A percentile compares a stretch with the other conserved stretches of the same genome.
These are phyloP conservation scores for Colletotrichum camelliae DNA, from an alignment of 2,329 filamentous ascomycete genomes.

Conservation along the genomic window DNA sequence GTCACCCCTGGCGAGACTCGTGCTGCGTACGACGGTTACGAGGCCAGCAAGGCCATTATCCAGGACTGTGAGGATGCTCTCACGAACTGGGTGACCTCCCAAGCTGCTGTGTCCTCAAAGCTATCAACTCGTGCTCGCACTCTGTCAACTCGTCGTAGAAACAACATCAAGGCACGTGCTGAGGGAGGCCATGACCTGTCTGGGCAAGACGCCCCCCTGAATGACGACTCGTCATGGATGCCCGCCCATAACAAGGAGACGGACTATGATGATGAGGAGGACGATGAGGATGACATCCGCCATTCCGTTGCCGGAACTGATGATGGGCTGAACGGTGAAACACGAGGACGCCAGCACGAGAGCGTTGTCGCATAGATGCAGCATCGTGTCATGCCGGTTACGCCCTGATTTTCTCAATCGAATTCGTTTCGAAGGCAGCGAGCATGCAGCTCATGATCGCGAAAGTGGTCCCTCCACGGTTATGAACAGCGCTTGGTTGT, in stretches of 20 bases:
- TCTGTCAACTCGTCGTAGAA: slow-evolving; percentile 82
- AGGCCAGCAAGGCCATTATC: slow-evolving; percentile 98
- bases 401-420: not conserved
- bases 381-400: not conserved
- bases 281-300: slow-evolving; percentile 63
- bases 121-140: slow-evolving; percentile 88
- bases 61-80: slow-evolving; percentile 98
- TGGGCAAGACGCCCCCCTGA: slow-evolving; percentile 78
- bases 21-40: slow-evolving; percentile 95
- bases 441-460: not conserved
- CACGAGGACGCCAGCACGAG: slow-evolving; percentile 60
- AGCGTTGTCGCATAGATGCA: slow-evolving; percentile 47
- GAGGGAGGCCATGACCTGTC: slow-evolving; percentile 80
- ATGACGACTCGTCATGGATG: slow-evolving; percentile 85
- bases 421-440: not conserved
- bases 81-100: slow-evolving; percentile 94
- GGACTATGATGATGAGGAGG: slow-evolving; percentile 67
- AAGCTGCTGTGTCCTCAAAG: slow-evolving; percentile 86
- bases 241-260: slow-evolving; percentile 69
- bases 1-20: slow-evolving; percentile 97
- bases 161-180: slow-evolving; percentile 68
- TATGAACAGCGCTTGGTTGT: not conserved
- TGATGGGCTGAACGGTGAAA: slow-evolving; percentile 59
- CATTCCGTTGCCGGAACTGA: slow-evolving; percentile 58
- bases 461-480: not conserved